phyloP scores from a whole-genome alignment of 305 asterid species.

The Petunia hybrid region DNA sequence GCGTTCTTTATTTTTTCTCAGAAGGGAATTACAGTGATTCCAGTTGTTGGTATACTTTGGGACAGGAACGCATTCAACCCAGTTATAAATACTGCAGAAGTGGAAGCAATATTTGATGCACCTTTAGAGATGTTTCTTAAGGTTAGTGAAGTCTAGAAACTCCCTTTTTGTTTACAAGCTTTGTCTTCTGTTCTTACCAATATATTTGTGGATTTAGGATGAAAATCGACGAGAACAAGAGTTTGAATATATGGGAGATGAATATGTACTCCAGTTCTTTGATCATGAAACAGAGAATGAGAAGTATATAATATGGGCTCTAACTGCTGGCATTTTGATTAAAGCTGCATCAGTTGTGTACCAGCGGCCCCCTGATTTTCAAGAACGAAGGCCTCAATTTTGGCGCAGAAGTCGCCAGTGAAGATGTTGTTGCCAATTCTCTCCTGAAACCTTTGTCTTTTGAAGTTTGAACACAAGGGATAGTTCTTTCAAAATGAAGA shows the following conservation, averaged over 20 bases:
- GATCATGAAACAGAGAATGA: constrained; percentile 52
- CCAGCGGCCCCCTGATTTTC: constrained; percentile 62
- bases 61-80: constrained; percentile 55
- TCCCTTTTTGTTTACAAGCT: constrained; percentile 8
- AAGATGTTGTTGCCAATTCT: constrained; percentile 31
- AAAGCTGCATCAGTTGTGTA: constrained; percentile 65
- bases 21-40: constrained; percentile 59
- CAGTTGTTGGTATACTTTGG: constrained; percentile 78
- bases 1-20: constrained; percentile 31
- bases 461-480: background rate
- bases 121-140: constrained; percentile 83
- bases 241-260: constrained; percentile 57
- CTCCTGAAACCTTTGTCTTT: background rate
- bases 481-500: background rate
- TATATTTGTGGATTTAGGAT: constrained; percentile 48
- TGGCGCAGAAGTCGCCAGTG: constrained; percentile 65
- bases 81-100: constrained; percentile 61
- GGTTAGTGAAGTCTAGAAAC: constrained; percentile 44
- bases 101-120: constrained; percentile 77
- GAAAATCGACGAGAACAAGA: constrained; percentile 64
- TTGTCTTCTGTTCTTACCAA: constrained; percentile 1
- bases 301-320: constrained; percentile 67
- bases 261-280: constrained; percentile 63
- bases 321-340: constrained; percentile 76
- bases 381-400: constrained; percentile 56